A percentile compares a stretch with the other conserved stretches of the same genome.
These are phyloP conservation scores for Cercospora sp. DNA, from an alignment of 2,329 filamentous ascomycete species.

Conservation along the genomic window DNA sequence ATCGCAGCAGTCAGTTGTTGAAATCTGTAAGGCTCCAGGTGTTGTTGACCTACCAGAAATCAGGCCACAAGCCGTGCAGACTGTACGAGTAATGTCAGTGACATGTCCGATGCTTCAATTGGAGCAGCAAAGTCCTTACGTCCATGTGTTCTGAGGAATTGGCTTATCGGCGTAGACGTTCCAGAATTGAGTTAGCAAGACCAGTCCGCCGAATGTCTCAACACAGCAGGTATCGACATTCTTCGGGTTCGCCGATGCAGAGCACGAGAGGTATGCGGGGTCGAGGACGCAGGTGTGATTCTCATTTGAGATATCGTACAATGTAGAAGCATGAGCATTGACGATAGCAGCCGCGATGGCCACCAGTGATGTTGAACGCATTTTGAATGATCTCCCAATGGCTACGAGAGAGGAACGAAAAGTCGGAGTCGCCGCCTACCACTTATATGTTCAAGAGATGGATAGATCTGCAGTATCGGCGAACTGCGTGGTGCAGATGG, in stretches of 20 bases:
- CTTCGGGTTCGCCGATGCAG: slow-evolving; percentile 43
- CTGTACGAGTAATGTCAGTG: not conserved
- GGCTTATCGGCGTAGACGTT: slow-evolving; percentile 63
- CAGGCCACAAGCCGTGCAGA: slow-evolving; percentile 3
- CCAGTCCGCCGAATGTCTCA: slow-evolving; percentile 64
- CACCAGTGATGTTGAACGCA: slow-evolving; percentile 24
- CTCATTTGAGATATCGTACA: slow-evolving; percentile 48
- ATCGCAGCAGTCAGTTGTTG: too few relatives aligned
- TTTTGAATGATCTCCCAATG: slow-evolving; percentile 11
- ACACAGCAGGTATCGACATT: slow-evolving; percentile 62
- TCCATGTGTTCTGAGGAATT: slow-evolving; percentile 59
- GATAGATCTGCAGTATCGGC: slow-evolving; percentile 37
- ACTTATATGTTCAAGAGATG: slow-evolving; percentile 1
- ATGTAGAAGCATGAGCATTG: slow-evolving; percentile 42
- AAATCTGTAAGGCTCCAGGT: too few relatives aligned
- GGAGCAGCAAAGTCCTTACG: slow-evolving; percentile 34
- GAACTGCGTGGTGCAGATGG: slow-evolving; percentile 4
- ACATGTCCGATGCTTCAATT: not conserved
- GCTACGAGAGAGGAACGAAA: not conserved
- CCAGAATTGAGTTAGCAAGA: slow-evolving; percentile 66
- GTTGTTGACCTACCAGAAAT: not conserved
- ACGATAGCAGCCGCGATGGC: slow-evolving; percentile 16
- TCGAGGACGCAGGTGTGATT: slow-evolving; percentile 59
- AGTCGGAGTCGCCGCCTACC: not conserved
- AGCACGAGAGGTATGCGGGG: slow-evolving; percentile 51